Conservation (phyloP, 768 basidiomycete genomes). For the Collybia mongolica region DNA sequence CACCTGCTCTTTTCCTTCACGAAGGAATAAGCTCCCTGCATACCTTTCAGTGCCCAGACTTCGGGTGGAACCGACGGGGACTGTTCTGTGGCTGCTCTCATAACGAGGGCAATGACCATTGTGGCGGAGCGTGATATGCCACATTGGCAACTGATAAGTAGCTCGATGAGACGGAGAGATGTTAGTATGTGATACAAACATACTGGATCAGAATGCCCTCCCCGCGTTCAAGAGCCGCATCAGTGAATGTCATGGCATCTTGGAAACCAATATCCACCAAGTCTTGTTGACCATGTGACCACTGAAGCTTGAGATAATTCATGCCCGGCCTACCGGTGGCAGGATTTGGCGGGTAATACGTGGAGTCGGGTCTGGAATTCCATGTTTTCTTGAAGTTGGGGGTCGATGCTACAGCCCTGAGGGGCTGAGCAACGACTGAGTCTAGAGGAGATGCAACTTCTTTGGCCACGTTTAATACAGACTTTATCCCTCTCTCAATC, state of each 20-base stretch:
- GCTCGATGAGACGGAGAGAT: constrained; percentile 13
- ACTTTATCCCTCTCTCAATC: constrained; percentile 67
- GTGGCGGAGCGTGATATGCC: constrained; percentile 92
- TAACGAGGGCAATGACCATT: constrained; percentile 86
- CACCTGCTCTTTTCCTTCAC: constrained; percentile 88
- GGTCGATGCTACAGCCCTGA: constrained; percentile 65
- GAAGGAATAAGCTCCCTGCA: constrained; percentile 88
- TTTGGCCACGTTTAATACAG: constrained; percentile 91
- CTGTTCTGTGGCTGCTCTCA: constrained; percentile 81
- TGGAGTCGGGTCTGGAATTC: constrained; percentile 32
- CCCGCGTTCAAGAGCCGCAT: constrained; percentile 69
- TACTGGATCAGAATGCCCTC: constrained; percentile 87
- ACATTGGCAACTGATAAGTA: constrained; percentile 76
- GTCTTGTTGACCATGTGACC: constrained; percentile 95
- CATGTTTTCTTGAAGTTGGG: constrained; percentile 53
- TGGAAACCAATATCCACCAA: constrained; percentile 79
- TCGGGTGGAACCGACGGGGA: constrained; percentile 68
- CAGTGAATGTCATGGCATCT: constrained; percentile 78
- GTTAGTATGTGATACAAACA: constrained; percentile 31
- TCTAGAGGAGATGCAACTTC: constrained; percentile 81
- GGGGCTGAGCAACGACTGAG: constrained; percentile 38
- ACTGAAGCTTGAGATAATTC: constrained; percentile 86
- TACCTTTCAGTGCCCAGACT: constrained; percentile 78
- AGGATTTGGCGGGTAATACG: constrained; percentile 67
- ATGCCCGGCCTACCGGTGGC: constrained; percentile 72